Base-by-base conservation (phyloP, 192 early-diverging fungal genomes). In the Gryganskiella cystojenkinii region DNA sequence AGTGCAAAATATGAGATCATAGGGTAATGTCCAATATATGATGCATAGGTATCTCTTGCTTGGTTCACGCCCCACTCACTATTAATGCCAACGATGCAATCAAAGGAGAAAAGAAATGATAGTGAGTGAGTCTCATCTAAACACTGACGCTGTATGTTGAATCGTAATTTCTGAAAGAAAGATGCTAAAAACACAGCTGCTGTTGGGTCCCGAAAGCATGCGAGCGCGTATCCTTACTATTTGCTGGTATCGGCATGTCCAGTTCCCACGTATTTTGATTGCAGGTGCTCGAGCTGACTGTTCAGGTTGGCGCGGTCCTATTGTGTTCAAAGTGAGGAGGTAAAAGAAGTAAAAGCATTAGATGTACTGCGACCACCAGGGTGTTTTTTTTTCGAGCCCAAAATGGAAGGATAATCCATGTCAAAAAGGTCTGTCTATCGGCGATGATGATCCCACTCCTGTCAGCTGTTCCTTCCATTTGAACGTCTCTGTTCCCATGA, bases 161-260 rank as follows among this genome's bases (percentile, higher is more conserved):
- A 19, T 28, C n/a, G 22, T 45, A 17, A 28, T 17, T 9, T 6
- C 17, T 24, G 4, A n/a, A 57, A 25, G 6, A 13, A 2, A 24
- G 37, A 3, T 27, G 4, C 11, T 10, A 24, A 28, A 11, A 27
- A 11, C 27, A 53, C 2, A 53, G 22, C 20, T 53, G n/a, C 3
- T 27, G 10, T 10, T 13, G 7, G 50, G 62, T n/a, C n/a, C n/a
- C n/a, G n/a, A n/a, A n/a, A n/a, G n/a, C n/a, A n/a, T n/a, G n/a
- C n/a, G n/a, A n/a, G n/a, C n/a, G n/a, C n/a, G 47, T n/a, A 9
- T 3, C 68, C 82, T 86, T 90, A 94, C 95, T 87, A 90, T 85
- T 94, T 94, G 56, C 88, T 92, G 42, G 95, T 96, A 63, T 96
- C 95, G 22, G 95, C 93, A 67, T 96, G 92, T 60, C 95, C 95